Conservation (phyloP, 495 filamentous ascomycete species). For the Friedmanniomyces endolithicus region DNA sequence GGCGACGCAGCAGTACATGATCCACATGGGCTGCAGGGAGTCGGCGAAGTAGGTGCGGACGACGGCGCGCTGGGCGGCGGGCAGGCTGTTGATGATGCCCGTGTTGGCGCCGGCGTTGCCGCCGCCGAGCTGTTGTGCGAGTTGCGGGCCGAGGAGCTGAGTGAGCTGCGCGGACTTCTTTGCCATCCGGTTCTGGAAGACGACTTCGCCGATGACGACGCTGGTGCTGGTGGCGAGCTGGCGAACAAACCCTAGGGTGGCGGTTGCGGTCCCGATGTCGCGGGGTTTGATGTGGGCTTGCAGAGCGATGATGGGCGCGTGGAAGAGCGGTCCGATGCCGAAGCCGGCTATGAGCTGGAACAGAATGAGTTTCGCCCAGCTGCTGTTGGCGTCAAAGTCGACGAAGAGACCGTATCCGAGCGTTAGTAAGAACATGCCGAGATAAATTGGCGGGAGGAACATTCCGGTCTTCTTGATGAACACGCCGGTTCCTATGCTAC, state of each 20-base stretch:
- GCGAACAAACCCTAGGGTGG: slow-evolving; percentile 61
- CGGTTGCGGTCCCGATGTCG: slow-evolving; percentile 67
- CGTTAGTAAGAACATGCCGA: slow-evolving; percentile 45
- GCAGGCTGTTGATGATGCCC: slow-evolving; percentile 30
- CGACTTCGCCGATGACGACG: slow-evolving; percentile 66
- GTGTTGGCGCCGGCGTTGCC: slow-evolving; percentile 36
- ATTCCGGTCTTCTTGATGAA: slow-evolving; percentile 62
- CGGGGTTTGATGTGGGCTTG: slow-evolving; percentile 55
- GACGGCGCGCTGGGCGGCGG: slow-evolving; percentile 23
- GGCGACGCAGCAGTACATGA: slow-evolving; percentile 33
- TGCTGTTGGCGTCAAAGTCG: slow-evolving; percentile 37
- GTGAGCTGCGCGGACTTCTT: slow-evolving; percentile 19
- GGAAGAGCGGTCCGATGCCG: slow-evolving; percentile 56
- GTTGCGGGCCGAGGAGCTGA: slow-evolving; percentile 21
- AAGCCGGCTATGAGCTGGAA: slow-evolving; percentile 55
- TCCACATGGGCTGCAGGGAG: slow-evolving; percentile 37
- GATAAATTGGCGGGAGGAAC: slow-evolving; percentile 42
- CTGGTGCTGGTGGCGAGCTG: slow-evolving; percentile 59
- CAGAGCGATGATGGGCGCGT: slow-evolving; percentile 66
- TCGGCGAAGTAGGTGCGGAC: slow-evolving; percentile 32
- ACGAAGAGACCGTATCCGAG: slow-evolving; percentile 56
- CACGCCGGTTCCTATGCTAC: slow-evolving; percentile 51
- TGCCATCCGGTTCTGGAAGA: slow-evolving; percentile 55
- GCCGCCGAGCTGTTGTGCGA: slow-evolving; percentile 31
- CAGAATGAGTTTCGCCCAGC: slow-evolving; percentile 48